These are phyloP conservation scores for Neurospora intermedia DNA, from an alignment of 495 filamentous ascomycete species.

Conservation along the genomic window DNA sequence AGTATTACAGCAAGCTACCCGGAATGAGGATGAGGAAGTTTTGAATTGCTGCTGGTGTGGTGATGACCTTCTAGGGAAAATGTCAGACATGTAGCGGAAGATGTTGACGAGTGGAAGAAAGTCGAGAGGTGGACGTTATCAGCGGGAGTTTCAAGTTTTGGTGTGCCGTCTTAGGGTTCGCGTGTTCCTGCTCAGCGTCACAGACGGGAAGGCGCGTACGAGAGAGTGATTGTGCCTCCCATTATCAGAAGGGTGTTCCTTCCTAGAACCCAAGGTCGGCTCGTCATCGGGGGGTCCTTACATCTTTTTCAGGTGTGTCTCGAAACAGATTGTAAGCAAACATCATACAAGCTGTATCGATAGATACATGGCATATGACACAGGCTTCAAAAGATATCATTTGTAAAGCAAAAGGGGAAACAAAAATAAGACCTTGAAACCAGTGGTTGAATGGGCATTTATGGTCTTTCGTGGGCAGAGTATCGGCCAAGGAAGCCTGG, in stretches of 20 bases:
- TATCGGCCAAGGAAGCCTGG: background rate
- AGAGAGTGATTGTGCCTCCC: background rate
- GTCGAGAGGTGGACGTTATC: background rate
- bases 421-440: background rate
- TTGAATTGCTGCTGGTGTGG: background rate
- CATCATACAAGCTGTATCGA: background rate
- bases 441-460: background rate
- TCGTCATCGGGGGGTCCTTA: background rate
- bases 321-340: background rate
- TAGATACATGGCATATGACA: background rate
- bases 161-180: background rate
- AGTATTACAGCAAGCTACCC: background rate
- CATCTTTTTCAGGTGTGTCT: background rate
- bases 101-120: background rate
- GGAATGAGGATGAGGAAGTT: background rate
- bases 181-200: background rate
- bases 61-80: background rate
- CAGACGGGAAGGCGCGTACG: background rate
- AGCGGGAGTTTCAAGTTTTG: background rate
- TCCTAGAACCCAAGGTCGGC: background rate
- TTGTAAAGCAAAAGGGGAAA: no score
- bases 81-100: background rate
- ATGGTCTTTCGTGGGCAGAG: background rate
- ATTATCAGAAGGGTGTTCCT: background rate
- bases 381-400: background rate